Evolutionary conservation across 1,284 basidiomycete genomes (phyloP), one percentile per base, ranked within the genome.

Genomic region (Malassezia yamatoensis): DNA sequence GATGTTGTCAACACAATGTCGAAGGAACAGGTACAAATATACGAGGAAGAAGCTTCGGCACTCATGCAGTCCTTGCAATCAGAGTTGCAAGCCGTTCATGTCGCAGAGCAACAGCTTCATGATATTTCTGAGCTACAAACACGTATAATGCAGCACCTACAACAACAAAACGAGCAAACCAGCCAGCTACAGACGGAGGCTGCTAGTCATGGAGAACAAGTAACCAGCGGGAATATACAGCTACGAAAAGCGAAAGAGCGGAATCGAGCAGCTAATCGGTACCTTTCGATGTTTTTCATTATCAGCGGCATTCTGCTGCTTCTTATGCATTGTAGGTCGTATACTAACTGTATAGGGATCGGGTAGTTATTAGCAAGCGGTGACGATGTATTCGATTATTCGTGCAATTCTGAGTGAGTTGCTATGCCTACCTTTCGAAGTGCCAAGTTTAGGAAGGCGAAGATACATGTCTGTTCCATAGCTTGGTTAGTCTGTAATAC

Each of bases 71-170:
- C 81, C 42, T 85, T 88, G 29, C 86, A 90, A 72, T 83, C 87
- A 64, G 87, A 86, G 13, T 78, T 93, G 21, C 85, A 84, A 63
- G 84, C 87, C 5, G 85, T 93, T 48, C 86, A 90, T 72, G 84
- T 86, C 72, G 90, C 90, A 18, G 90, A 93, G 73, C 82, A 85
- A 44, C 83, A 87, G 41, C 77, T 93, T 58, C 80, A 88, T 78
- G 90, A 91, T 71, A 94, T 94, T 68, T 87, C 87, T 68, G 82
- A 86, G 43, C 77, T 94, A 57, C 89, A 94, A 77, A 85, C 86
- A 77, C 86, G 91, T 75, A 80, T 94, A 62, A 83, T 90, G 53
- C 80, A 82, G 15, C 89, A 93, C 73, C 79, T 94, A 47, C 86
- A 86, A 41, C 81, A 81, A 69, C 89, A 94, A 78, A 85, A 85